Evolutionary conservation across 768 basidiomycete species (phyloP), one percentile per base, ranked within the genome.

Genomic region (Ramaria sp.): DNA sequence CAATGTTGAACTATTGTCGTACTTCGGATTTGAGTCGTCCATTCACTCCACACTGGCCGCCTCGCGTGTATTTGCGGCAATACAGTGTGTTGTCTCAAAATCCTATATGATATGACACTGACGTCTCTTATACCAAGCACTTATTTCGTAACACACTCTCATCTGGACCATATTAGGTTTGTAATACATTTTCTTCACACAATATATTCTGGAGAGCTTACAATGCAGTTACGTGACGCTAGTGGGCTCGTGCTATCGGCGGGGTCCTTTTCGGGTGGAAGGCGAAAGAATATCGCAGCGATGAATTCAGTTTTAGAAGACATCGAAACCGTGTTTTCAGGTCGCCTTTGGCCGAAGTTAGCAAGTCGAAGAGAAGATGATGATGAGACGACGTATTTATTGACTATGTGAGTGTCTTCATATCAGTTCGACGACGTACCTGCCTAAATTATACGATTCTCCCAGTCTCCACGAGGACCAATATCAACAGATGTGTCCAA

Each of bases 141-240:
- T 59, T 95, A 87, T 63, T 73, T 94, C 57, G 72, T 96, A 60
- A 86, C 88, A 5, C 93, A 95, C 64, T 84, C 88, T 0, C 94
- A 98, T 67, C 69, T 97, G 25, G 94, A 98, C 69, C 94, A 98
- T 66, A 77, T 90, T 61, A 52, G 44, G 44, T 48, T 47, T 15
- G n/a, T n/a, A 30, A 24, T 24, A 6, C 8, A 12, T 16, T 32
- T 8, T n/a, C 22, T 25, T 5, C 5, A 10, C 18, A 42, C 41
- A 30, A 37, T 30, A 15, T 8, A 1, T 27, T 30, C n/a, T 6
- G 27, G 10, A 20, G 28, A 10, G 12, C n/a, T 45, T 10, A 18
- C 27, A 25, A 24, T 32, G 2, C 13, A 18, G 5, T 28, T 52
- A 24, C n/a, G 24, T 27, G 3, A 3, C 34, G 24, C 18, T 22